Conservation (phyloP, 768 basidiomycete genomes). For the Krasilnikovozyma curviuscula region DNA sequence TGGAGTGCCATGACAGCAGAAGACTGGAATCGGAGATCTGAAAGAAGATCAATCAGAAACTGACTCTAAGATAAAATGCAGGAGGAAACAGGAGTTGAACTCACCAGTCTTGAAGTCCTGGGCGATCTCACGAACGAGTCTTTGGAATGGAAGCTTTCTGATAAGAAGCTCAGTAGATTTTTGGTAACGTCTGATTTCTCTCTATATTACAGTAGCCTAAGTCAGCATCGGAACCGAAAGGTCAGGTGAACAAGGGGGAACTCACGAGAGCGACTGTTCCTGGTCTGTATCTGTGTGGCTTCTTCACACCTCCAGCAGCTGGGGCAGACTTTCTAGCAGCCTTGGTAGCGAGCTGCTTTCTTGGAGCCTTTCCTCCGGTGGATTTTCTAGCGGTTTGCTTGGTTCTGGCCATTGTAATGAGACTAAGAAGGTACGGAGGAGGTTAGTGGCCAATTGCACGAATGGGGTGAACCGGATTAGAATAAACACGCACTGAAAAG, state of each 20-base stretch:
- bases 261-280: slow-evolving; percentile 29
- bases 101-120: slow-evolving; percentile 24
- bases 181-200: slow-evolving; percentile 30
- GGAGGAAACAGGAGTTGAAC: slow-evolving; percentile 30
- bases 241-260: neutral
- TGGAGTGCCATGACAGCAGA: slow-evolving; percentile 49
- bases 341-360: slow-evolving; percentile 41
- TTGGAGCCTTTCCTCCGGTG: slow-evolving; percentile 70
- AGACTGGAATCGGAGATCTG: slow-evolving; percentile 55
- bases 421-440: too few relatives aligned
- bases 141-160: slow-evolving; percentile 32
- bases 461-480: too few relatives aligned
- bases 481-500: too few relatives aligned
- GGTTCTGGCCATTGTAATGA: neutral
- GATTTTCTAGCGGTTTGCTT: slow-evolving; percentile 99
- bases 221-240: too few relatives aligned
- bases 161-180: slow-evolving; percentile 47
- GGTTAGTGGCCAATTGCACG: too few relatives aligned
- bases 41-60: too few relatives aligned
- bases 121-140: slow-evolving; percentile 13
- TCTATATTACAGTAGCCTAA: too few relatives aligned
- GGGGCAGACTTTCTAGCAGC: slow-evolving; percentile 40
- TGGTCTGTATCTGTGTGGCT: slow-evolving; percentile 31
- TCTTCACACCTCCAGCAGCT: slow-evolving; percentile 28
- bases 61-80: neutral